These are phyloP conservation scores for Pontederia crassipes DNA, from an alignment of 176 grass and related monocot genomes.

Conservation along the genomic window DNA sequence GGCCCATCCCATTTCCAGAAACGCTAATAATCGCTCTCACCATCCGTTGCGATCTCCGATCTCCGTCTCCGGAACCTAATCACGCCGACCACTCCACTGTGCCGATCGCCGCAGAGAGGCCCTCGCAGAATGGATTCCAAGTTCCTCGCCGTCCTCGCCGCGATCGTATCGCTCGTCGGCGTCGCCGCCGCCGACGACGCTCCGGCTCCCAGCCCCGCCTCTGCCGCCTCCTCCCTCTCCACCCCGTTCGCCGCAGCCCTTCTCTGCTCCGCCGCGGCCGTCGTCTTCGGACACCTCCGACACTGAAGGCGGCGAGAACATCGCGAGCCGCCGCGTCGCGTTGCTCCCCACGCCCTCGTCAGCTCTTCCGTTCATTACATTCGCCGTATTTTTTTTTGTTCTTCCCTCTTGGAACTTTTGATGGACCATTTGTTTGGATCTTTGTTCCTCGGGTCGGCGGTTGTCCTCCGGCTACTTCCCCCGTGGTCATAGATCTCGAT, in stretches of 20 bases:
- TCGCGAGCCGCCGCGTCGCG: neutral
- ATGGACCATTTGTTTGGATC: too few species aligned
- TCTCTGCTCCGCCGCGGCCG: conserved; percentile 25
- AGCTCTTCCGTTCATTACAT: conserved; percentile 16
- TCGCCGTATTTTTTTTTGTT: neutral
- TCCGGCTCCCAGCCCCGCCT: conserved; percentile 20
- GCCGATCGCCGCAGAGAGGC: too few species aligned
- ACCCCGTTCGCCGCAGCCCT: conserved; percentile 29
- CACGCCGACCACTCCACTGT: too few species aligned
- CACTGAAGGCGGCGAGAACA: conserved; percentile 17
- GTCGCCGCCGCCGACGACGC: conserved; percentile 33
- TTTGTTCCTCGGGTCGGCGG: too few species aligned
- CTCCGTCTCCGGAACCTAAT: too few species aligned
- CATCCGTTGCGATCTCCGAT: too few species aligned
- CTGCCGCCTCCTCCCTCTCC: conserved; percentile 20
- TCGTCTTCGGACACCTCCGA: conserved; percentile 17
- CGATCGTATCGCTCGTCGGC: conserved; percentile 4
- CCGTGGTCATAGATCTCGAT: too few species aligned
- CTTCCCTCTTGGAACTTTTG: too few species aligned
- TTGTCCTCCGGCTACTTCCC: too few species aligned
- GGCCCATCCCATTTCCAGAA: too few species aligned
- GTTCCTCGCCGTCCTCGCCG: neutral
- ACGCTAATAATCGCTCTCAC: too few species aligned
- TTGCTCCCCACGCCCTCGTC: neutral
- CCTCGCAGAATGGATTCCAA: too few species aligned